phyloP scores from a whole-genome alignment of 1,284 basidiomycete genomes.

The Cutaneotrichosporon dermatis region DNA sequence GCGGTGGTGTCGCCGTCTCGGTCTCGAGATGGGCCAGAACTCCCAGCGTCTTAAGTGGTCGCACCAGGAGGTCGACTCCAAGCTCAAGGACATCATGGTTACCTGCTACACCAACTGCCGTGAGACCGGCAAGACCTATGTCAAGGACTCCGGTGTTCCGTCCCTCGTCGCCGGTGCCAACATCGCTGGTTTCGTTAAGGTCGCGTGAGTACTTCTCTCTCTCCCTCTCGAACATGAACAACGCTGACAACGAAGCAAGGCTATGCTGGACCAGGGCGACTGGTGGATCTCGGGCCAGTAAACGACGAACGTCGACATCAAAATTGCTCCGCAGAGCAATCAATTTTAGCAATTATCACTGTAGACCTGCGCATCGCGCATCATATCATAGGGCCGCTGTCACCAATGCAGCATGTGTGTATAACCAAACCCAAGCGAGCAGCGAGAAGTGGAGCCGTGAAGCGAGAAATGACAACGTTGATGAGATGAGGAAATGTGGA shows the following conservation, averaged over 20 bases:
- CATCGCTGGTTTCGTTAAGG: constrained; percentile 68
- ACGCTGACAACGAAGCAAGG: constrained; percentile 33
- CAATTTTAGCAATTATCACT: not conserved
- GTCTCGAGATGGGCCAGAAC: constrained; percentile 77
- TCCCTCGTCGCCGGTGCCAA: constrained; percentile 68
- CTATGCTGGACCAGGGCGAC: constrained; percentile 52
- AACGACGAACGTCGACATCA: not conserved
- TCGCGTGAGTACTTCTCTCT: constrained; percentile 27
- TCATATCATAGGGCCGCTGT: constrained; percentile 1
- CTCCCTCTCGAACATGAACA: no score
- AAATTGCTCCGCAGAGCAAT: not conserved
- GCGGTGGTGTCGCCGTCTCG: constrained; percentile 60
- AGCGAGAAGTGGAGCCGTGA: no score
- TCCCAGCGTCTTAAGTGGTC: constrained; percentile 59
- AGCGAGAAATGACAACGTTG: no score
- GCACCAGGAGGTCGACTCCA: constrained; percentile 63
- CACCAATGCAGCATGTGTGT: no score
- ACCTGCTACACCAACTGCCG: constrained; percentile 62
- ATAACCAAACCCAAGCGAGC: no score
- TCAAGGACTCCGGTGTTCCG: constrained; percentile 57
- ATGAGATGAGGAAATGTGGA: no score
- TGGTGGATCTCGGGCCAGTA: constrained; percentile 2
- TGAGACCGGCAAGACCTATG: constrained; percentile 60
- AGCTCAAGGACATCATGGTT: constrained; percentile 71
- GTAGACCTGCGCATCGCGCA: not conserved